These are phyloP conservation scores for Cichorium intybus DNA, from an alignment of 140 eudicot species.

Conservation along the genomic window DNA sequence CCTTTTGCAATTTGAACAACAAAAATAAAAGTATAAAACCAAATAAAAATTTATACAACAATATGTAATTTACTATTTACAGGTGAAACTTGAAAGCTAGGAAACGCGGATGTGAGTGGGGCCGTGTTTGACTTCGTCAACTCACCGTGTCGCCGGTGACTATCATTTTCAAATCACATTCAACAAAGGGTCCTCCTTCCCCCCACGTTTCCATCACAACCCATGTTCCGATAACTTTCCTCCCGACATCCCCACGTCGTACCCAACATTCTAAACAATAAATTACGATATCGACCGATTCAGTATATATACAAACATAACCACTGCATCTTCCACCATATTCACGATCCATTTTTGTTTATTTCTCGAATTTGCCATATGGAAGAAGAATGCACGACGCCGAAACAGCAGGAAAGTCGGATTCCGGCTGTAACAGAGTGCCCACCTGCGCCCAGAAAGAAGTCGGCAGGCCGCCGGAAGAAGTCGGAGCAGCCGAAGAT, in stretches of 20 bases:
- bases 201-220: not conserved
- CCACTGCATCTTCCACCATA: not conserved
- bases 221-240: not conserved
- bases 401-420: constrained; percentile 39
- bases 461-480: constrained; percentile 17
- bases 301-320: not conserved
- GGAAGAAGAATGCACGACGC: constrained; percentile 53
- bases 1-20: too few species aligned
- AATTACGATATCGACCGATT: not conserved
- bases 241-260: not conserved
- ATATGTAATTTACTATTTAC: too few species aligned
- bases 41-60: not conserved
- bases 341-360: not conserved
- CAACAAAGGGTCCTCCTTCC: not conserved
- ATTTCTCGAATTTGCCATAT: not conserved
- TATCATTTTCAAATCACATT: not conserved
- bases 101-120: not conserved
- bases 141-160: not conserved
- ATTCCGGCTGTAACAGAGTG: constrained; percentile 42
- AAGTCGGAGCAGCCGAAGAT: constrained; percentile 33
- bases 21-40: too few species aligned
- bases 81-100: not conserved
- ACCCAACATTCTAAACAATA: not conserved
- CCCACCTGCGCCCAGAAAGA: constrained; percentile 59
- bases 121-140: not conserved